Evolutionary conservation across 768 basidiomycete species (phyloP), one percentile per base, ranked within the genome.

Genomic region (Fibroporia radiculosa): DNA sequence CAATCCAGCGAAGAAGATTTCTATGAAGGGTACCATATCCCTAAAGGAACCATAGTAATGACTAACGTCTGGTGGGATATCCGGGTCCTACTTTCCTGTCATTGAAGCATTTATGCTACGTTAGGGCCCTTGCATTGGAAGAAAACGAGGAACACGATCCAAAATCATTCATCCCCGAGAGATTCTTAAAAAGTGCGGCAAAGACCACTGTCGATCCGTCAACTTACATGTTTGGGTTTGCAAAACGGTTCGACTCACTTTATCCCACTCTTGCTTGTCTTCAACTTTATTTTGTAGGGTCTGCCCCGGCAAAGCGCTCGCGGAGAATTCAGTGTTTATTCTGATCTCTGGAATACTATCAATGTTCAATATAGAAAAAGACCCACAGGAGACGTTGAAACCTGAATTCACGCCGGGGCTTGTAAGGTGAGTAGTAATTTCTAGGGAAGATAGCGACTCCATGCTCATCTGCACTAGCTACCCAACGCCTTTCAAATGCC

Each of bases 1-100:
- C 29, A 35, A 6, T 44, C 50, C 0, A 36, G 40, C 8, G 42
- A 54, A 28, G 58, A 59, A 35, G 55, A 57, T 25, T 45, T 48
- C 4, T 55, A 57, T 38, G 14, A 47, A 2, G 56, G 55, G 0
- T 54, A 56, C 37, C 47, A 47, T 40, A 62, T 63, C 10, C 59
- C 60, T 2, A 44, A 45, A 4, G 56, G 55, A 4, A 52, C 60
- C 0, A 42, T 48, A 10, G 23, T 62, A 11, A 23, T 62, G 4
- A 29, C 53, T 2, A 62, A 62, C 47, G 35, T 52, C 8, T 60
- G 59, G 62, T 60, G 38, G 16, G 47, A 6, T 1, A 38, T 33
- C 18, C 20, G 25, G 4, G 14, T 19, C 18, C 28, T n/a, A n/a
- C n/a, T n/a, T n/a, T n/a, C n/a, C n/a, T n/a, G n/a, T n/a, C n/a